These are phyloP conservation scores for Aspergillus coremiiformis DNA, from an alignment of 495 filamentous ascomycete genomes.

Conservation along the genomic window DNA sequence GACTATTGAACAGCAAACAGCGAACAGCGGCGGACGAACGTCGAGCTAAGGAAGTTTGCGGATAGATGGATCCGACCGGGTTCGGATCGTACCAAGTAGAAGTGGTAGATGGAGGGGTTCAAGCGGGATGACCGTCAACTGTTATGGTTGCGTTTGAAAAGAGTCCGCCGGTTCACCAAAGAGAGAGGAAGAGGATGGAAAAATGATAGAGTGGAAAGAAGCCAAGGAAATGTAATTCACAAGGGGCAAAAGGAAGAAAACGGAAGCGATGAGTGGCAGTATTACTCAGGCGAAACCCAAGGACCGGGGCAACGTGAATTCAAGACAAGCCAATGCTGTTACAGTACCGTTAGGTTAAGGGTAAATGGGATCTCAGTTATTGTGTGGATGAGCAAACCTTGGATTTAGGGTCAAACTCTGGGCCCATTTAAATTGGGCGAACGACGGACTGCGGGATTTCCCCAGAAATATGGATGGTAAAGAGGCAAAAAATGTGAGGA, in stretches of 20 bases:
- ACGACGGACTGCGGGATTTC: slow-evolving; percentile 4
- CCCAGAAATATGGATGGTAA: not conserved
- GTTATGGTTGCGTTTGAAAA: not conserved
- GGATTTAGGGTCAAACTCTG: not conserved
- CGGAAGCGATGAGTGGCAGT: not conserved
- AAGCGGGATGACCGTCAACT: not conserved
- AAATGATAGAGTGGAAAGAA: not conserved
- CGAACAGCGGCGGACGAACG: slow-evolving; percentile 22
- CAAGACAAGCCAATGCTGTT: not conserved
- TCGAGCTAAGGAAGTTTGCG: slow-evolving; percentile 41
- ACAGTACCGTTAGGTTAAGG: not conserved
- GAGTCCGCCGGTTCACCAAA: not conserved
- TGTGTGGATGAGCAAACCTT: not conserved
- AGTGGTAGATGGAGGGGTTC: slow-evolving; percentile 3
- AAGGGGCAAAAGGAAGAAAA: slow-evolving; percentile 3
- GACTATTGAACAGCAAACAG: slow-evolving; percentile 17
- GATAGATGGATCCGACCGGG: slow-evolving; percentile 31
- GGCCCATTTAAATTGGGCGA: slow-evolving; percentile 1
- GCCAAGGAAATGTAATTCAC: slow-evolving; percentile 1
- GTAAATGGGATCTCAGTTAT: not conserved
- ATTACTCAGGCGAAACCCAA: slow-evolving; percentile 3
- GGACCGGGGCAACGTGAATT: not conserved
- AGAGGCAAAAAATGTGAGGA: not conserved
- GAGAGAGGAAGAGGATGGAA: not conserved
- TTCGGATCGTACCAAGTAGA: slow-evolving; percentile 14